Percentiles rank a stretch among this genome's conserved stretches.
phyloP scores from a whole-genome alignment of 1,284 basidiomycete genomes.

The Schizophyllum commune region DNA sequence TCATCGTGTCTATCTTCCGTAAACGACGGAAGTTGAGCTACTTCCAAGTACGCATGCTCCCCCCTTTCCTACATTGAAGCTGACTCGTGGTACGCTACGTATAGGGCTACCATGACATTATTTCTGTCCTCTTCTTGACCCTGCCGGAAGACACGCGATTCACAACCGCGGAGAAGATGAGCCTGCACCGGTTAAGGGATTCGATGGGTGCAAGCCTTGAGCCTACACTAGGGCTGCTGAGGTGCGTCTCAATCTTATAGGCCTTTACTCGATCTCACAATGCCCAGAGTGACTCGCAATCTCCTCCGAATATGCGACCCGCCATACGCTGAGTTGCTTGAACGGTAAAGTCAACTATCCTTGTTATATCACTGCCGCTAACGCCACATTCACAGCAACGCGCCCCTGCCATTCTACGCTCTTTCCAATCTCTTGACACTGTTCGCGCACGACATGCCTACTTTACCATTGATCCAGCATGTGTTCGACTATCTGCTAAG shows the following conservation, averaged over 20 bases:
- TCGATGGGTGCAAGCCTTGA: slow-evolving; percentile 83
- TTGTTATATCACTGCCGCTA: slow-evolving; percentile 1
- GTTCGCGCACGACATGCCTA: slow-evolving; percentile 87
- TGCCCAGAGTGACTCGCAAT: slow-evolving; percentile 58
- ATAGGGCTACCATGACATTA: slow-evolving; percentile 89
- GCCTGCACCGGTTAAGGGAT: slow-evolving; percentile 78
- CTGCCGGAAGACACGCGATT: slow-evolving; percentile 55
- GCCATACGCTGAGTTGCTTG: slow-evolving; percentile 58
- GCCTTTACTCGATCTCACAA: slow-evolving; percentile 2
- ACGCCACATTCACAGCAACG: slow-evolving; percentile 22
- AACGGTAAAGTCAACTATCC: slow-evolving; percentile 39
- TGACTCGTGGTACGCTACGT: not conserved
- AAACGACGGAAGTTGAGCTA: slow-evolving; percentile 70
- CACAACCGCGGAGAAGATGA: slow-evolving; percentile 61
- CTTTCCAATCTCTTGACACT: slow-evolving; percentile 87
- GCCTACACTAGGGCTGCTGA: slow-evolving; percentile 77
- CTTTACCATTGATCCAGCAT: slow-evolving; percentile 76
- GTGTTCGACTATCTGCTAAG: slow-evolving; percentile 84
- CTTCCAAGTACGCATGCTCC: slow-evolving; percentile 57
- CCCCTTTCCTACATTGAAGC: not conserved
- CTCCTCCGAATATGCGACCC: slow-evolving; percentile 67
- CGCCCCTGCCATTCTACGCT: slow-evolving; percentile 78
- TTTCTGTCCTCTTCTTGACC: slow-evolving; percentile 81
- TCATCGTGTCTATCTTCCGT: slow-evolving; percentile 73
- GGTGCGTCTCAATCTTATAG: slow-evolving; percentile 33